phyloP scores from a whole-genome alignment of 495 filamentous ascomycete species.

The Neurospora sp. region DNA sequence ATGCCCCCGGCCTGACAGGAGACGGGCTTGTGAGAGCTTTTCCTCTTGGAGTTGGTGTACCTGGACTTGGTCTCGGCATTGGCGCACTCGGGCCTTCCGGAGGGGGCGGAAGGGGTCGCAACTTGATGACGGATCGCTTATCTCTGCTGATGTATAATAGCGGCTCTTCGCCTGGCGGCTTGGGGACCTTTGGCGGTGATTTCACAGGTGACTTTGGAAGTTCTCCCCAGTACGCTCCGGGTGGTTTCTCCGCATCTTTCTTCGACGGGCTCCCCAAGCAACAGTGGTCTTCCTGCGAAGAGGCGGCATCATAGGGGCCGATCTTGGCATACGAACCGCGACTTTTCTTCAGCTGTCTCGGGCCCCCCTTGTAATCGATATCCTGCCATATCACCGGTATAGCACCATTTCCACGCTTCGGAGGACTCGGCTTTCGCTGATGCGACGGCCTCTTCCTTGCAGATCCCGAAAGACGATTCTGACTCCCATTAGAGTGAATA shows the following conservation, averaged over 20 bases:
- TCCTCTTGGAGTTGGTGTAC: background rate
- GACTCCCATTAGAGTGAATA: slow-evolving; percentile 7
- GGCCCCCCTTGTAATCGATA: background rate
- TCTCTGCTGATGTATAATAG: background rate
- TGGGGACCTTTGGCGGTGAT: background rate
- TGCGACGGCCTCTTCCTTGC: slow-evolving; percentile 2
- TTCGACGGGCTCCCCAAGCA: slow-evolving; percentile 13
- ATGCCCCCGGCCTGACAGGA: background rate
- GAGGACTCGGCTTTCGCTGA: background rate
- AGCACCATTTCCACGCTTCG: background rate
- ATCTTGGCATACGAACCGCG: slow-evolving; percentile 2
- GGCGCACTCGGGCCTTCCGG: slow-evolving; percentile 1
- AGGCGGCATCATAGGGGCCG: background rate
- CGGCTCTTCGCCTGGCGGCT: background rate
- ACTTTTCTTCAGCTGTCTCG: slow-evolving; percentile 1
- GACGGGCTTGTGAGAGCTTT: background rate
- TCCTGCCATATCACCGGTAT: slow-evolving; percentile 1
- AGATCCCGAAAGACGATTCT: background rate
- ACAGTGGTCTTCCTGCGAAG: slow-evolving; percentile 4
- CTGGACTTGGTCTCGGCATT: background rate
- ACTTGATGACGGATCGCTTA: background rate
- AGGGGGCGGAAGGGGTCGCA: slow-evolving; percentile 2
- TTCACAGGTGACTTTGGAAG: slow-evolving; percentile 5
- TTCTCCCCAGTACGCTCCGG: slow-evolving; percentile 4
- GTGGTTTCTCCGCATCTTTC: background rate